A percentile compares a stretch with the other conserved stretches of the same genome.
These are phyloP conservation scores for Porcisia deanei DNA, from an alignment of 208 protist genomes.

Conservation along the genomic window DNA sequence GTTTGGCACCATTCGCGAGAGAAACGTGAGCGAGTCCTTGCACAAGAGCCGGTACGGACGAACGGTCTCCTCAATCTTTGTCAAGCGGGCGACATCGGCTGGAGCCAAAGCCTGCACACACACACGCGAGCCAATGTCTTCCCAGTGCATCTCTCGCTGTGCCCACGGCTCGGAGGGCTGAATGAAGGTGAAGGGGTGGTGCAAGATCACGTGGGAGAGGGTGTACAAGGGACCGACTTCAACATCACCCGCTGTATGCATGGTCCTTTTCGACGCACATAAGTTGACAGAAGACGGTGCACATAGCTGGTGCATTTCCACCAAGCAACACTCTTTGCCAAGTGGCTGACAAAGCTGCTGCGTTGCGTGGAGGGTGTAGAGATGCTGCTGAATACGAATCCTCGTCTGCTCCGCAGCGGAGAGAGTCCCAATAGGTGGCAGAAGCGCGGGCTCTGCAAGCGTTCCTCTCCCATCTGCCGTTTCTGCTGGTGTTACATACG, in stretches of 20 bases:
- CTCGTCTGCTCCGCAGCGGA: constrained; percentile 55
- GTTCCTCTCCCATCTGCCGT: not conserved
- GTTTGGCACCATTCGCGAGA: constrained; percentile 37
- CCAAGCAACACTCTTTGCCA: constrained; percentile 63
- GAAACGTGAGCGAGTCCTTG: constrained; percentile 45
- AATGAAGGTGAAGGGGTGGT: constrained; percentile 61
- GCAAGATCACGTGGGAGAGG: constrained; percentile 46
- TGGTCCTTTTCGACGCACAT: constrained; percentile 16
- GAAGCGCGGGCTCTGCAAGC: not conserved
- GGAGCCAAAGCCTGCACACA: constrained; percentile 3
- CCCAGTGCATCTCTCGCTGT: constrained; percentile 34
- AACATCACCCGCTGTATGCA: constrained; percentile 33
- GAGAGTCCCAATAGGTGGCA: not conserved
- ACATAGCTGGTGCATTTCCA: constrained; percentile 44
- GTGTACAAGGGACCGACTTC: constrained; percentile 52
- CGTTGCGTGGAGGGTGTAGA: constrained; percentile 53
- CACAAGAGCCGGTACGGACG: constrained; percentile 46
- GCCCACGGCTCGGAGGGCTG: constrained; percentile 45
- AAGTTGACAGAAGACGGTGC: not conserved
- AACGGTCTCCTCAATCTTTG: constrained; percentile 38
- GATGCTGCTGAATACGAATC: constrained; percentile 50
- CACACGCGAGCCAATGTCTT: constrained; percentile 10
- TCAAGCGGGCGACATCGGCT: constrained; percentile 34
- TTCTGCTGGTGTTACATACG: not conserved
- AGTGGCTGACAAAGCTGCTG: constrained; percentile 40